Conservation (phyloP, 2,329 filamentous ascomycete species). For the Arthrobotrys entomopaga region DNA sequence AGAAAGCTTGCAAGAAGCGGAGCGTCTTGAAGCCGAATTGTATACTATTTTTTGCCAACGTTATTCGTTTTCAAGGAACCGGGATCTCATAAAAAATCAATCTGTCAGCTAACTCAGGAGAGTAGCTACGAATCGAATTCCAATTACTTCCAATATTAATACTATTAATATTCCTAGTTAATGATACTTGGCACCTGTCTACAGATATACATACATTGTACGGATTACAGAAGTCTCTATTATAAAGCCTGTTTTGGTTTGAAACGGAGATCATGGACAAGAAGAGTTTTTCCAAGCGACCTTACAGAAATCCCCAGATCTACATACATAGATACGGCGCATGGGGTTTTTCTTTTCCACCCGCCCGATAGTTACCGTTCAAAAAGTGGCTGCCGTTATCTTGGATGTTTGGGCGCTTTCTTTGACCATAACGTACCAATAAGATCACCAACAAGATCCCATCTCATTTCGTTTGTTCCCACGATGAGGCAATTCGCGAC, state of each 20-base stretch:
- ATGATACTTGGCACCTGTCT: no score
- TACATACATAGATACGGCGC: conserved; percentile 5
- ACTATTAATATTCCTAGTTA: no score
- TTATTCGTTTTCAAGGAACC: no score
- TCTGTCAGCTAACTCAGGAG: no score
- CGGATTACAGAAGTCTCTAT: conserved; percentile 40
- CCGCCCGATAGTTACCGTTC: no score
- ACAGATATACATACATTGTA: no score
- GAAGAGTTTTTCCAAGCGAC: conserved; percentile 17
- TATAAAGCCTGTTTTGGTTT: conserved; percentile 35
- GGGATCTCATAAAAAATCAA: no score
- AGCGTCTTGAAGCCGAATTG: no score
- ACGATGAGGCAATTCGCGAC: conserved; percentile 45
- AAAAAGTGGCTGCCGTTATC: conserved; percentile 22
- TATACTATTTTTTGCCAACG: no score
- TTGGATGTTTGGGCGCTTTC: conserved; percentile 3
- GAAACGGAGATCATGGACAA: conserved; percentile 33
- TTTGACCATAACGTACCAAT: conserved; percentile 15
- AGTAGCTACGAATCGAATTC: no score
- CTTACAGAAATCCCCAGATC: conserved; percentile 13
- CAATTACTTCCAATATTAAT: no score
- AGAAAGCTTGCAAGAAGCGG: background rate
- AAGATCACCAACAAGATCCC: conserved; percentile 33
- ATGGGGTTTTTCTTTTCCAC: background rate
- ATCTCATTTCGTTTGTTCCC: conserved; percentile 39